phyloP scores from a whole-genome alignment of 73 alveolate species.

The Loxodes magnus region DNA sequence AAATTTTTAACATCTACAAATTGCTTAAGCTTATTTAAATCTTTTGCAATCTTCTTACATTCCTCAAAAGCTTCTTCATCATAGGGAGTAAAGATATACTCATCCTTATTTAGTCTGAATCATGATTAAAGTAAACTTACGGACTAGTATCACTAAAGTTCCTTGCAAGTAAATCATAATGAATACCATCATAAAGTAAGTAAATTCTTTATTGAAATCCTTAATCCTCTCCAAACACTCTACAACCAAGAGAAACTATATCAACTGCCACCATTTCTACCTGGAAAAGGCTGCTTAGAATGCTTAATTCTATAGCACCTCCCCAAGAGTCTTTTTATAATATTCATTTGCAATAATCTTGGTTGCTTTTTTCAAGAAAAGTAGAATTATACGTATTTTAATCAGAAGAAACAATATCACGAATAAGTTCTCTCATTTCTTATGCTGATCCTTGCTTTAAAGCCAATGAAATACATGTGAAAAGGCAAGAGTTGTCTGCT shows the following conservation, averaged over 20 bases:
- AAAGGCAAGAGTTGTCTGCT: conserved; percentile 83
- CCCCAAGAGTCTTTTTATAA: conserved; percentile 72
- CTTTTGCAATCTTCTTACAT: conserved; percentile 46
- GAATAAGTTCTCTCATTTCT: conserved; percentile 45
- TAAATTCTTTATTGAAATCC: conserved; percentile 46
- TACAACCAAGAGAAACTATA: conserved; percentile 45
- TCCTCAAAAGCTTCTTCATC: conserved; percentile 58
- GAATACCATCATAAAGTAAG: conserved; percentile 75
- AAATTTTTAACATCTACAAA: conserved; percentile 53
- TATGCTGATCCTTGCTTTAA: conserved; percentile 36
- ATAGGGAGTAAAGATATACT: conserved; percentile 39
- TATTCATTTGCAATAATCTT: conserved; percentile 65
- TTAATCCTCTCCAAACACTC: conserved; percentile 63
- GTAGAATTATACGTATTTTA: conserved; percentile 45
- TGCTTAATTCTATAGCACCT: conserved; percentile 79
- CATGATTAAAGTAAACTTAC: no score
- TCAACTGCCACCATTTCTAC: conserved; percentile 61
- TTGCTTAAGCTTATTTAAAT: conserved; percentile 44
- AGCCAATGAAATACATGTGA: conserved; percentile 65
- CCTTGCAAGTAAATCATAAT: conserved; percentile 68
- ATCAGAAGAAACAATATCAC: conserved; percentile 33
- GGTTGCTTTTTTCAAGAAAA: conserved; percentile 34
- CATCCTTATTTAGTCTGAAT: no score
- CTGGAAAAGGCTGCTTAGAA: conserved; percentile 51
- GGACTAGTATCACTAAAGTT: conserved; percentile 48